These are phyloP conservation scores for Colletotrichum gigasporum DNA, from an alignment of 2,329 filamentous ascomycete genomes.

Conservation along the genomic window DNA sequence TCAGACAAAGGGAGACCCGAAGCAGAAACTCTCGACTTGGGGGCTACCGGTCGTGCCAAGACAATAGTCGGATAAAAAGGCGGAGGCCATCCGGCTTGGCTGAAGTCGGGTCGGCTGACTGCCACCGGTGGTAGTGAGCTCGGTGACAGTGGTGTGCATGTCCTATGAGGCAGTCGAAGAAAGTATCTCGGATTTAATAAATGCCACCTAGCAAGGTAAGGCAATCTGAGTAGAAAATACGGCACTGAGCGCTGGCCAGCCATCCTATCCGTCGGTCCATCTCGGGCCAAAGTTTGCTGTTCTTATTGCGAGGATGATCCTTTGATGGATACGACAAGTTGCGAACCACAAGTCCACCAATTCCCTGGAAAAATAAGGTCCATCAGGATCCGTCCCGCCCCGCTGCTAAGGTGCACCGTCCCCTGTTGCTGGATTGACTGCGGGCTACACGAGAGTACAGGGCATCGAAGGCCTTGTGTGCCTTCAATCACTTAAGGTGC, in stretches of 20 bases:
- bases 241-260: too few species aligned
- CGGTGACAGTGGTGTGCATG: background rate
- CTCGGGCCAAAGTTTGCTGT: background rate
- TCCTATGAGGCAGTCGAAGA: too few species aligned
- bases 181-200: too few species aligned
- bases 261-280: background rate
- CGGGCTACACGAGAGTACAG: background rate
- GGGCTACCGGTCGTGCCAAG: conserved; percentile 13
- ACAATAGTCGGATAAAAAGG: background rate
- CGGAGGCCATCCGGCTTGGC: conserved; percentile 21
- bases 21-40: background rate
- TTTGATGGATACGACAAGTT: background rate
- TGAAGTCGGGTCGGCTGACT: background rate
- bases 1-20: conserved; percentile 5
- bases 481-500: background rate
- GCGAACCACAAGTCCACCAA: background rate
- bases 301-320: conserved; percentile 1
- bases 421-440: conserved; percentile 1
- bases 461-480: background rate
- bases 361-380: conserved; percentile 15
- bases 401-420: conserved; percentile 14
- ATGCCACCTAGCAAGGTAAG: too few species aligned
- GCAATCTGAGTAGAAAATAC: too few species aligned
- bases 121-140: background rate
- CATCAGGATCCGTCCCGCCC: conserved; percentile 12